Base-by-base conservation (phyloP, 1,284 basidiomycete species). In the Pseudozyma thailandica region DNA sequence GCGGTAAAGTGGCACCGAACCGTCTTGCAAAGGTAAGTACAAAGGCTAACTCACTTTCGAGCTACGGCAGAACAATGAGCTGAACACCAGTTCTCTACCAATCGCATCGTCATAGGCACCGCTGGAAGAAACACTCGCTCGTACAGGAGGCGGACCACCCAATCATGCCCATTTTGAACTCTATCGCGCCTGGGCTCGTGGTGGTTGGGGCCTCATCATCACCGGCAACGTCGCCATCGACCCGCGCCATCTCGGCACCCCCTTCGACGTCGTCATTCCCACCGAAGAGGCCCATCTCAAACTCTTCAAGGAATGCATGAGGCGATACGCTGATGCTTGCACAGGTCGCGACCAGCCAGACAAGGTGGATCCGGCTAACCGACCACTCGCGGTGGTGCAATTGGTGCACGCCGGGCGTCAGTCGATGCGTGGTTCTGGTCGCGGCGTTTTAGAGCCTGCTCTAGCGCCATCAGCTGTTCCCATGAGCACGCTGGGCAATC, bases 381-480 rank as follows among this genome's bases (percentile, higher is more conserved):
- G 54, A 13, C 80, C 85, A 0, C 71, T 85, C 1, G 78, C 82
- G 0, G 73, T 87, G 20, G 89, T 94, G 85, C 94, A 98, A 80
- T 85, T 98, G 41, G 92, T 87, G 33, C 94, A 98, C 80, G 85
- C 89, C 0, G 94, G 94, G 3, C 87, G 94, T 21, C 94, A 98
- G 83, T 92, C 92, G 9, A 86, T 88, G 30, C 90, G 90, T 61
- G 68, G 92, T 46, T 78, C 90, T 7, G 92, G 92, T 7, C 87
- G 92, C 16, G 73, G 74, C 18, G 85, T 87, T 10, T 88, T 89
- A 77, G 75, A 85, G 13, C 84, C 87, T 2, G 89, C 93, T 0
- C 79, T 92, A 5, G 92, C 89, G 0, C 92, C 94, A 0, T 92
- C 90, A 69, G 78, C 90, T 4, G 83, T 91, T 18, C 86, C 87